These are phyloP conservation scores for Fagopyrum tataricum DNA, from an alignment of 148 eudicot species.

Conservation along the genomic window DNA sequence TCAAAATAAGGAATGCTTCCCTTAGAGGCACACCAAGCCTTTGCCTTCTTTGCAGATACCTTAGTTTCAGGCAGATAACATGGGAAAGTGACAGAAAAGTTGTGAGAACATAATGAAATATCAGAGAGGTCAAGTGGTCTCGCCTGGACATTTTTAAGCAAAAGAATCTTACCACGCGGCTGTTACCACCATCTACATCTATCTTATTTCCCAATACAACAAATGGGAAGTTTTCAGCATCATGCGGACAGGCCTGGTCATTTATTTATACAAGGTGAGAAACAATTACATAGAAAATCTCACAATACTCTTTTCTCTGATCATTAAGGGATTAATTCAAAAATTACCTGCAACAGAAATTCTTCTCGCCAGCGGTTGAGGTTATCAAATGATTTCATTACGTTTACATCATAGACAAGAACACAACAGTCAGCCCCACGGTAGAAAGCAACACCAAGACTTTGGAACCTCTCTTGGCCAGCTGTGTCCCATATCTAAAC, in stretches of 20 bases:
- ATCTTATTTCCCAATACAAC: slow-evolving; percentile 74
- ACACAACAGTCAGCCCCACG: slow-evolving; percentile 88
- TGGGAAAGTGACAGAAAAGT: not conserved
- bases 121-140: not conserved
- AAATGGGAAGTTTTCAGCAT: slow-evolving; percentile 82
- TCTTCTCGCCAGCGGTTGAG: slow-evolving; percentile 74
- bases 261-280: slow-evolving; percentile 2
- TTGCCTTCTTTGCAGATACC: slow-evolving; percentile 68
- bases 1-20: slow-evolving; percentile 67
- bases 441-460: slow-evolving; percentile 82
- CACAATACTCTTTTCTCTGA: not conserved
- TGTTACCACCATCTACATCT: slow-evolving; percentile 77
- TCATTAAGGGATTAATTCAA: not conserved
- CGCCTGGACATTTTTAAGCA: too few relatives aligned
- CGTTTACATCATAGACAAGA: slow-evolving; percentile 72
- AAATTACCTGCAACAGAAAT: slow-evolving; percentile 62
- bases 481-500: slow-evolving; percentile 85
- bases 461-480: slow-evolving; percentile 84
- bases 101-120: not conserved
- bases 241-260: slow-evolving; percentile 71
- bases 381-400: slow-evolving; percentile 64
- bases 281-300: not conserved
- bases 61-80: slow-evolving; percentile 14
- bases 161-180: slow-evolving; percentile 58
- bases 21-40: slow-evolving; percentile 75